phyloP scores from a whole-genome alignment of 768 basidiomycete genomes.

The Leucocoprinus sp. region DNA sequence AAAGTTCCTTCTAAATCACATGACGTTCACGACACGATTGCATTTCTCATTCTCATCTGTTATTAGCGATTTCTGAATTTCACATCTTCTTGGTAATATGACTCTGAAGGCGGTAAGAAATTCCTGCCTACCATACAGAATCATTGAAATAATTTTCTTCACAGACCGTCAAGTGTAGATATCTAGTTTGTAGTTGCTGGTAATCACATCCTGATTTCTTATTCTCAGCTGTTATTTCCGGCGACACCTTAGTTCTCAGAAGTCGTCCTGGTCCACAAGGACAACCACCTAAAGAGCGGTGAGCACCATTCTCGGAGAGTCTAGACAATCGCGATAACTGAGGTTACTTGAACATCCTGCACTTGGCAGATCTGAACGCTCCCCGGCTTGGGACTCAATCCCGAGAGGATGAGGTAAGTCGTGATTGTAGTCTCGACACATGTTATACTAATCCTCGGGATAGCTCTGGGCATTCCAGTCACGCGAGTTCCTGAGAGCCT shows the following conservation, averaged over 20 bases:
- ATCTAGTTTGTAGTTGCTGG: slow-evolving; percentile 4
- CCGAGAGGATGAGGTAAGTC: slow-evolving; percentile 79
- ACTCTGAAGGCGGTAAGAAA: slow-evolving; percentile 66
- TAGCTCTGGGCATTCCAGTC: slow-evolving; percentile 90
- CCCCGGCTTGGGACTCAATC: slow-evolving; percentile 78
- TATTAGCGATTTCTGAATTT: too few species aligned
- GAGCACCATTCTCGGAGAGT: slow-evolving; percentile 14
- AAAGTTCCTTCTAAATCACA: too few species aligned
- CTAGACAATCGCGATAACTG: not conserved
- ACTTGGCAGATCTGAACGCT: slow-evolving; percentile 81
- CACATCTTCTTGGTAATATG: slow-evolving; percentile 47
- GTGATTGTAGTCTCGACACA: not conserved
- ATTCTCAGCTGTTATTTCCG: slow-evolving; percentile 74
- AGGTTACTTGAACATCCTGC: slow-evolving; percentile 53
- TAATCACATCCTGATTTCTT: slow-evolving; percentile 16
- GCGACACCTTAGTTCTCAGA: slow-evolving; percentile 82
- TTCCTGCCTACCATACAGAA: not conserved
- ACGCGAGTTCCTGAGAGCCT: slow-evolving; percentile 81
- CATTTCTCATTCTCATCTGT: too few species aligned
- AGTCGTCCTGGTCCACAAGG: slow-evolving; percentile 71
- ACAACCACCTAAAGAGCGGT: slow-evolving; percentile 88
- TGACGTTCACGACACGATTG: too few species aligned
- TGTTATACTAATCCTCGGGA: not conserved
- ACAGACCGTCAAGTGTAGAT: slow-evolving; percentile 57
- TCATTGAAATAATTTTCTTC: not conserved